Percentiles rank a stretch among this genome's conserved stretches.
phyloP scores from a whole-genome alignment of 257 asterid species.

The Rauvolfia tetraphylla region DNA sequence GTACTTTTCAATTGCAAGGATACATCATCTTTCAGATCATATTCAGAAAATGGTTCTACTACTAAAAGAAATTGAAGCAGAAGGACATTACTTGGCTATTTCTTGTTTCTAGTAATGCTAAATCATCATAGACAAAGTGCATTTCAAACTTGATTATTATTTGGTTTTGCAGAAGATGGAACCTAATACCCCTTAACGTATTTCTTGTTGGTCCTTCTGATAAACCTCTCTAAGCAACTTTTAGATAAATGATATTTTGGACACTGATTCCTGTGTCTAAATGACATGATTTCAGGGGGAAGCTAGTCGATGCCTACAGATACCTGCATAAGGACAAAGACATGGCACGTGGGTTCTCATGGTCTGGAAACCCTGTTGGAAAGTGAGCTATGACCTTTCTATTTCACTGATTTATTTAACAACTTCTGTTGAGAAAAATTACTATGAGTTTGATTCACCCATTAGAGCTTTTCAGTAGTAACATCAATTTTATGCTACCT shows the following conservation, averaged over 20 bases:
- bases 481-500: neutral
- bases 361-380: constrained; percentile 96
- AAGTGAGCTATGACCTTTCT: constrained; percentile 47
- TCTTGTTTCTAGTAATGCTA: too few species aligned
- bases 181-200: neutral
- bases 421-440: constrained; percentile 1
- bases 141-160: too few species aligned
- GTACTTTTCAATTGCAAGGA: too few species aligned
- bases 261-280: neutral
- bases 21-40: too few species aligned
- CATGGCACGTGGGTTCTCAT: constrained; percentile 86
- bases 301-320: constrained; percentile 81
- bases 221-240: constrained; percentile 1
- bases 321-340: constrained; percentile 69
- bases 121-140: too few species aligned
- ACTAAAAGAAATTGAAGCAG: too few species aligned
- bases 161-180: neutral
- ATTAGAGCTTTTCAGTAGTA: neutral
- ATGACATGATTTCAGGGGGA: constrained; percentile 48
- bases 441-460: neutral
- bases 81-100: too few species aligned
- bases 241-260: neutral
- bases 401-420: neutral
- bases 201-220: neutral
- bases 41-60: too few species aligned